Conservation (phyloP, 176 grass and related monocot genomes). For the Dendrocalamus sinicus region DNA sequence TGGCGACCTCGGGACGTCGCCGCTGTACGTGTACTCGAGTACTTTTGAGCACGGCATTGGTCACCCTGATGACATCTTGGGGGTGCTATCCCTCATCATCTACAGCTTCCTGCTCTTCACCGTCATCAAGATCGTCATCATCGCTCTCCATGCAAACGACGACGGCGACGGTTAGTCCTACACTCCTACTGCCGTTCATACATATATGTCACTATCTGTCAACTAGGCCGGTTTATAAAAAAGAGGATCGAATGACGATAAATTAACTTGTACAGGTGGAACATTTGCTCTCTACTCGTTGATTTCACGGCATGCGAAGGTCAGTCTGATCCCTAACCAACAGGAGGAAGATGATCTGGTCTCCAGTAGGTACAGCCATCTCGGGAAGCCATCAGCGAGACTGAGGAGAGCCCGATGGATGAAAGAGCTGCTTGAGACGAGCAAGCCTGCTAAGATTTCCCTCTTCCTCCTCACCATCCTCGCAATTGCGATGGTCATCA, state of each 20-base stretch:
- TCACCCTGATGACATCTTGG: slow-evolving; percentile 40
- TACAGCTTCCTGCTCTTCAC: slow-evolving; percentile 53
- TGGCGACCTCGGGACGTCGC: slow-evolving; percentile 56
- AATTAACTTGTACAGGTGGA: slow-evolving; percentile 32
- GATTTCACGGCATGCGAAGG: slow-evolving; percentile 55
- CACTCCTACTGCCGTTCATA: neutral
- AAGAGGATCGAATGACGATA: too few species aligned
- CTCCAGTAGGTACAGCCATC: neutral
- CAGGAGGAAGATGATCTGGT: slow-evolving; percentile 53
- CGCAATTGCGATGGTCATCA: slow-evolving; percentile 61
- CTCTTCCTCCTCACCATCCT: slow-evolving; percentile 59
- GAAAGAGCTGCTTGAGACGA: slow-evolving; percentile 43
- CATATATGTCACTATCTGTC: too few species aligned
- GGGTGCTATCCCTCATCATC: slow-evolving; percentile 60
- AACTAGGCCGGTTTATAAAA: too few species aligned
- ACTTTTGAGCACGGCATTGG: slow-evolving; percentile 37
- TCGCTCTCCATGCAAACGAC: slow-evolving; percentile 59
- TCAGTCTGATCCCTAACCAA: slow-evolving; percentile 55
- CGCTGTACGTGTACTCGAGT: slow-evolving; percentile 53
- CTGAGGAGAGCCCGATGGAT: slow-evolving; percentile 39
- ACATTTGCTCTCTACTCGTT: slow-evolving; percentile 63
- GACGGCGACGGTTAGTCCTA: slow-evolving; percentile 44
- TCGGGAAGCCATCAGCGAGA: neutral
- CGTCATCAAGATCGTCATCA: slow-evolving; percentile 47
- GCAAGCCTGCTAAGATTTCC: neutral